phyloP scores from a whole-genome alignment of 2,329 filamentous ascomycete species.

The Sphaceloma murrayae region DNA sequence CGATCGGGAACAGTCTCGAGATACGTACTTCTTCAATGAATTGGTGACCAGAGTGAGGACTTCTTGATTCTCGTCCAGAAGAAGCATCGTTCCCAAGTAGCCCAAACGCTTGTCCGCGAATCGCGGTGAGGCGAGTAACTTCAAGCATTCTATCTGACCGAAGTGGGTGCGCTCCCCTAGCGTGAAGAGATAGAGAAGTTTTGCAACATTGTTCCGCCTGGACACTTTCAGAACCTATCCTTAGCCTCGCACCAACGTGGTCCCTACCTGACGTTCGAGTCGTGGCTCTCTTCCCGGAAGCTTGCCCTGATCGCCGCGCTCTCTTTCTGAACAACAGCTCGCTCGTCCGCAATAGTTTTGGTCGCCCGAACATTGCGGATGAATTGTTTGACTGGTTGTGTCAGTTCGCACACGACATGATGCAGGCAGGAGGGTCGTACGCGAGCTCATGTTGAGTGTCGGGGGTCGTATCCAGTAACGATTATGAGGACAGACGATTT shows the following conservation, averaged over 20 bases:
- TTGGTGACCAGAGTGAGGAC: slow-evolving; percentile 95
- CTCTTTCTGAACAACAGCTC: slow-evolving; percentile 97
- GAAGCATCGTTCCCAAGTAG: slow-evolving; percentile 88
- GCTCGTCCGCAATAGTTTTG: slow-evolving; percentile 97
- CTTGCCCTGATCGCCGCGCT: slow-evolving; percentile 95
- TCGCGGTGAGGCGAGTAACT: slow-evolving; percentile 88
- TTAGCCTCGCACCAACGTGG: no score
- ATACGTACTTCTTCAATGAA: slow-evolving; percentile 84
- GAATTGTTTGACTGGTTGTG: slow-evolving; percentile 82
- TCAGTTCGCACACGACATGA: slow-evolving; percentile 11
- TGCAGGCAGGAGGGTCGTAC: slow-evolving; percentile 34
- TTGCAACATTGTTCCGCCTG: slow-evolving; percentile 97
- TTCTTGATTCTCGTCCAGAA: slow-evolving; percentile 97
- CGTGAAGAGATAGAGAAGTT: slow-evolving; percentile 95
- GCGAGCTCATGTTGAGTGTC: slow-evolving; percentile 43
- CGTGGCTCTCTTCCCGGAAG: slow-evolving; percentile 92
- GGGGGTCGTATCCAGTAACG: neutral
- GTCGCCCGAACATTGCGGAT: slow-evolving; percentile 97
- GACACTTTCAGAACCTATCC: slow-evolving; percentile 14
- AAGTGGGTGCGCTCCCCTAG: slow-evolving; percentile 96
- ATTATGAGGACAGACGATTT: neutral
- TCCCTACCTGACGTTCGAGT: slow-evolving; percentile 75
- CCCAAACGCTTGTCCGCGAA: slow-evolving; percentile 97
- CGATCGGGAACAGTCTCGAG: neutral
- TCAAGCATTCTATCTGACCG: slow-evolving; percentile 97